These are phyloP conservation scores for Saccharomyces hybrid DNA, from an alignment of 1,139 yeast species.

Conservation along the genomic window DNA sequence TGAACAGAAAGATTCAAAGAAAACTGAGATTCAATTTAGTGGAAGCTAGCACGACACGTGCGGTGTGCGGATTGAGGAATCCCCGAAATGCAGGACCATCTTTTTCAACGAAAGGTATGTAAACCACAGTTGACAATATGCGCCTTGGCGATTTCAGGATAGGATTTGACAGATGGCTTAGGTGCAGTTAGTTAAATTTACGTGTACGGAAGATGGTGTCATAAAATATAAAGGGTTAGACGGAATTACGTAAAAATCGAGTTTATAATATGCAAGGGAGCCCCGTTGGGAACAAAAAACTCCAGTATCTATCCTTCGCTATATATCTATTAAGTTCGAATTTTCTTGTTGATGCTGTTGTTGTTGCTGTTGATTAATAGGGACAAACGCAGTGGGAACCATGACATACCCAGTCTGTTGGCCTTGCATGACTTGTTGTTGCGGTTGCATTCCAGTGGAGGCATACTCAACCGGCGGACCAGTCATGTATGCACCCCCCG, in stretches of 20 bases:
- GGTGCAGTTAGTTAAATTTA: background rate
- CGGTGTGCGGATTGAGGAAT: background rate
- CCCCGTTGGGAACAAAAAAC: background rate
- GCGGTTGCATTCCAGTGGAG: slow-evolving; percentile 8
- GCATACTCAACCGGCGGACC: background rate
- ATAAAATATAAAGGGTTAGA: background rate
- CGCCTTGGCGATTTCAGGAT: no score
- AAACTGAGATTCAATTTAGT: background rate
- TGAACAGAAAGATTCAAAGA: background rate
- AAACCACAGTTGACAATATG: no score
- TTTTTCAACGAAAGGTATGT: background rate
- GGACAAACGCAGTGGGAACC: background rate
- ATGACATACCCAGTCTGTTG: slow-evolving; percentile 2
- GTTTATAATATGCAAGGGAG: background rate
- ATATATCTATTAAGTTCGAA: slow-evolving; percentile 2
- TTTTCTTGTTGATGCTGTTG: slow-evolving; percentile 3
- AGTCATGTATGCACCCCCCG: background rate
- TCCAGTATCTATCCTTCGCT: slow-evolving; percentile 6
- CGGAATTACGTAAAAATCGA: background rate
- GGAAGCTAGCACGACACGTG: background rate
- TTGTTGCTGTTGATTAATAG: slow-evolving; percentile 5
- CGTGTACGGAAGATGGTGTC: background rate
- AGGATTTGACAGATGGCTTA: background rate
- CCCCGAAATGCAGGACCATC: background rate
- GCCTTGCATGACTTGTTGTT: slow-evolving; percentile 10